These are phyloP conservation scores for Setaria viridis DNA, from an alignment of 202 grass and related monocot genomes.

Conservation along the genomic window DNA sequence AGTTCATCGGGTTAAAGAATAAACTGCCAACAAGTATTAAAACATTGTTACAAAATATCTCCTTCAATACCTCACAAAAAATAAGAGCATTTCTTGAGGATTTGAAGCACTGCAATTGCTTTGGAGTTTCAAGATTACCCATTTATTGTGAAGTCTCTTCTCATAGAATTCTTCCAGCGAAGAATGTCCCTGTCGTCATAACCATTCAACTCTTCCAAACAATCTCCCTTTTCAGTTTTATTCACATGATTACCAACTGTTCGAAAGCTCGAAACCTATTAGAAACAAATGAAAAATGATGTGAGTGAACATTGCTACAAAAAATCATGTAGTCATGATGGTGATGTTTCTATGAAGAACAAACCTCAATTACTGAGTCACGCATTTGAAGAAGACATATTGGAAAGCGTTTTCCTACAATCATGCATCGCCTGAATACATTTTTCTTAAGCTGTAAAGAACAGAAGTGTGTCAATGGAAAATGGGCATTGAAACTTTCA, in stretches of 20 bases:
- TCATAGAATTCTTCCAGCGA: conserved; percentile 84
- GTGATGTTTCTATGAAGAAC: conserved; percentile 41
- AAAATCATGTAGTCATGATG: conserved; percentile 27
- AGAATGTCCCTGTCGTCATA: conserved; percentile 65
- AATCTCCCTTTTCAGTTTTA: conserved; percentile 47
- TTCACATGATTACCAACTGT: conserved; percentile 35
- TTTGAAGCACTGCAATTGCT: conserved; percentile 32
- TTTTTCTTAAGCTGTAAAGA: conserved; percentile 64
- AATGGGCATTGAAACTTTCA: conserved; percentile 19
- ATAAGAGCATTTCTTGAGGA: background rate
- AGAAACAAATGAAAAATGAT: conserved; percentile 31
- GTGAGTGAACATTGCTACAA: conserved; percentile 25
- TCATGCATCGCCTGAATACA: conserved; percentile 50
- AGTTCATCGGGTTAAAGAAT: conserved; percentile 75
- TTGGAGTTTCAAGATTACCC: conserved; percentile 49
- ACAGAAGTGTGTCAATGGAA: conserved; percentile 38
- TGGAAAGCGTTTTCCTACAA: conserved; percentile 80
- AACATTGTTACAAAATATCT: conserved; percentile 48
- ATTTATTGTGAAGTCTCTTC: conserved; percentile 93
- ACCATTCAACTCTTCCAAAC: conserved; percentile 41
- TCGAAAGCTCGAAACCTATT: conserved; percentile 82
- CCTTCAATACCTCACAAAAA: background rate
- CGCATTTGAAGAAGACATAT: conserved; percentile 67
- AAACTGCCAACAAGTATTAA: conserved; percentile 58
- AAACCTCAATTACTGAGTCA: conserved; percentile 71